Percentiles rank a stretch among this genome's conserved stretches.
Conservation (phyloP, 352 stramenopile species). For the Phytophthora pluvialis region DNA sequence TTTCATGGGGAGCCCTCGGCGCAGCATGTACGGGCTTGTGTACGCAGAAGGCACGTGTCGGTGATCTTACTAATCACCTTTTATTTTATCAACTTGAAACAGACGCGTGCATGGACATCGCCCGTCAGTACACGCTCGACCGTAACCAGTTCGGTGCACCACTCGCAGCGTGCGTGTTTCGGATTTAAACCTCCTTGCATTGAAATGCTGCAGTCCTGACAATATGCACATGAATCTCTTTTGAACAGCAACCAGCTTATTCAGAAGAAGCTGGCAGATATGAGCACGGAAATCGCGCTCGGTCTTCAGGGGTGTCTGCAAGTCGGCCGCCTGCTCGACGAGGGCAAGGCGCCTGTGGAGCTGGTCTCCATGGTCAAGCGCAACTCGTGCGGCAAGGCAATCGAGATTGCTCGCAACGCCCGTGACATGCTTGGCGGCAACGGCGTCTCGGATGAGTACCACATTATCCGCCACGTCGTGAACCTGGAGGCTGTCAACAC, state of each 20-base stretch:
- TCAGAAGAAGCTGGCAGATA: slow-evolving; percentile 98
- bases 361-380: slow-evolving; percentile 54
- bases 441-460: slow-evolving; percentile 98
- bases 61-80: not conserved
- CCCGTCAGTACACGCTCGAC: slow-evolving; percentile 95
- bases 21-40: slow-evolving; percentile 82
- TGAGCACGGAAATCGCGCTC: slow-evolving; percentile 96
- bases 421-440: slow-evolving; percentile 99
- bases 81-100: slow-evolving; percentile 8
- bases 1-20: slow-evolving; percentile 96
- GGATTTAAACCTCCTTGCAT: not conserved
- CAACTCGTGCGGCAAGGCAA: slow-evolving; percentile 57
- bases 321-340: slow-evolving; percentile 39
- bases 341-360: slow-evolving; percentile 31
- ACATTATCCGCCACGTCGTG: slow-evolving; percentile 97
- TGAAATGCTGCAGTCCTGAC: slow-evolving; percentile 1
- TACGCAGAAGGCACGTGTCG: not conserved
- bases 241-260: slow-evolving; percentile 94
- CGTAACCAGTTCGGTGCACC: slow-evolving; percentile 96
- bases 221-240: slow-evolving; percentile 4
- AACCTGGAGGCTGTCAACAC: slow-evolving; percentile 99
- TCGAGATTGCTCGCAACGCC: slow-evolving; percentile 90
- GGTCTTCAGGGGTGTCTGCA: slow-evolving; percentile 88
- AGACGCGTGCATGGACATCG: slow-evolving; percentile 94
- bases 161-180: slow-evolving; percentile 86